phyloP scores from a whole-genome alignment of 225 moss, liverwort and hornwort genomes.

The Straminergon stramineum region DNA sequence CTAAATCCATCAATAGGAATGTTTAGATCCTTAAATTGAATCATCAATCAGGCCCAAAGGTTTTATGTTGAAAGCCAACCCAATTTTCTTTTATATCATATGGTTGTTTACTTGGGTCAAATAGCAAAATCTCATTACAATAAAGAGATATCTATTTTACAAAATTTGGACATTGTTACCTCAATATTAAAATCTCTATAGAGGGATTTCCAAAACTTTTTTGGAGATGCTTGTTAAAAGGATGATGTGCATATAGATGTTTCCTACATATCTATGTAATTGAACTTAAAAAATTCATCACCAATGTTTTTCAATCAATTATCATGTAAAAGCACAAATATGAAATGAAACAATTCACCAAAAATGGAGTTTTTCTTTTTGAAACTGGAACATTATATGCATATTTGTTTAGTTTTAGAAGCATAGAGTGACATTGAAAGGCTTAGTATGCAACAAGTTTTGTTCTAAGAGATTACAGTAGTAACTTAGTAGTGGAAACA shows the following conservation, averaged over 20 bases:
- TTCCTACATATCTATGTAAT: not conserved
- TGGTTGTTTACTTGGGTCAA: not conserved
- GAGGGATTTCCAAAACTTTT: too few species aligned
- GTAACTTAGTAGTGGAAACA: too few species aligned
- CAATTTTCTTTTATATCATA: not conserved
- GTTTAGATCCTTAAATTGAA: not conserved
- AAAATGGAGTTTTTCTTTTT: not conserved
- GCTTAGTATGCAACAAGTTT: not conserved
- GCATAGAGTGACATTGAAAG: not conserved
- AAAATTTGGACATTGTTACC: too few species aligned
- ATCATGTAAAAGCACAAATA: not conserved
- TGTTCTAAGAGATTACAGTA: not conserved
- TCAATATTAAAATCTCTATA: too few species aligned
- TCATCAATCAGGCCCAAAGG: not conserved
- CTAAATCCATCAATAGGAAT: not conserved
- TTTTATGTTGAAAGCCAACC: rapidly evolving
- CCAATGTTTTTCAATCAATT: not conserved
- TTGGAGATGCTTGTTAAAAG: too few species aligned
- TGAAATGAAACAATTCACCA: not conserved
- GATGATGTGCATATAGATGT: not conserved
- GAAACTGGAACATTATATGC: not conserved
- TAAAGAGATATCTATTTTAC: too few species aligned
- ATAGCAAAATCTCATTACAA: too few species aligned
- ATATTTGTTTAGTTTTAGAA: rapidly evolving
- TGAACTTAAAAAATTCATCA: not conserved